A percentile compares a stretch with the other conserved stretches of the same genome.
Evolutionary conservation across 176 grass and related monocot genomes (phyloP).

Genomic region (Musa acuminata): DNA sequence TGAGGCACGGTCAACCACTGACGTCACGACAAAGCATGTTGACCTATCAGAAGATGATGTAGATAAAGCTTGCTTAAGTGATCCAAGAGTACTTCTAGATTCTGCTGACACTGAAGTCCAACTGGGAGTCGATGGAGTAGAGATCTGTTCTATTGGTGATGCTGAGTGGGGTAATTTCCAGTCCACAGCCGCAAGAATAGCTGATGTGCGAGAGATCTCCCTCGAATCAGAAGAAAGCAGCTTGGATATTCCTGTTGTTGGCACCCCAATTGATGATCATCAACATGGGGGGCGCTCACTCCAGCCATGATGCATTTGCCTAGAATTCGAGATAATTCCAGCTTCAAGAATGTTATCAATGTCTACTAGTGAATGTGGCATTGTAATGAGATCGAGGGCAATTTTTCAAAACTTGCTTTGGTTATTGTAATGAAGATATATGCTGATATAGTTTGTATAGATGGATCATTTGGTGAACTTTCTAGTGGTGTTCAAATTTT

Average conservation of each 20-base stretch:
- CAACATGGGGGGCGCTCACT: slow-evolving; percentile 31
- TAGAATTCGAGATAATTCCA: too few species aligned
- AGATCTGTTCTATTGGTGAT: slow-evolving; percentile 57
- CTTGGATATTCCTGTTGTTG: slow-evolving; percentile 78
- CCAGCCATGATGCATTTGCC: slow-evolving; percentile 30
- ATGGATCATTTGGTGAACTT: not conserved
- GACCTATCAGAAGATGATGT: slow-evolving; percentile 77
- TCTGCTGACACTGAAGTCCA: slow-evolving; percentile 45
- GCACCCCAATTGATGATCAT: slow-evolving; percentile 39
- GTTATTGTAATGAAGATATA: not conserved
- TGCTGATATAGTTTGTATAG: not conserved
- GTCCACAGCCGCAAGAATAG: slow-evolving; percentile 45
- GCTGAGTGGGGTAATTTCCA: slow-evolving; percentile 45
- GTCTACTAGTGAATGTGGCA: too few species aligned
- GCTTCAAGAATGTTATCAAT: too few species aligned
- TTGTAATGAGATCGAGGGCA: not conserved
- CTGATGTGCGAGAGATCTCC: slow-evolving; percentile 80
- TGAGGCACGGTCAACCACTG: slow-evolving; percentile 45
- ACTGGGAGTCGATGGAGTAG: slow-evolving; percentile 52
- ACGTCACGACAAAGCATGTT: slow-evolving; percentile 70
- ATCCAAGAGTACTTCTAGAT: slow-evolving; percentile 50
- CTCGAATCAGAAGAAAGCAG: slow-evolving; percentile 52
- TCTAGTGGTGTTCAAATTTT: not conserved
- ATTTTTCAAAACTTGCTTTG: not conserved
- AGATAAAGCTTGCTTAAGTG: slow-evolving; percentile 81